These are phyloP conservation scores for Sclerotinia subarctica DNA, from an alignment of 2,329 filamentous ascomycete species.

Conservation along the genomic window DNA sequence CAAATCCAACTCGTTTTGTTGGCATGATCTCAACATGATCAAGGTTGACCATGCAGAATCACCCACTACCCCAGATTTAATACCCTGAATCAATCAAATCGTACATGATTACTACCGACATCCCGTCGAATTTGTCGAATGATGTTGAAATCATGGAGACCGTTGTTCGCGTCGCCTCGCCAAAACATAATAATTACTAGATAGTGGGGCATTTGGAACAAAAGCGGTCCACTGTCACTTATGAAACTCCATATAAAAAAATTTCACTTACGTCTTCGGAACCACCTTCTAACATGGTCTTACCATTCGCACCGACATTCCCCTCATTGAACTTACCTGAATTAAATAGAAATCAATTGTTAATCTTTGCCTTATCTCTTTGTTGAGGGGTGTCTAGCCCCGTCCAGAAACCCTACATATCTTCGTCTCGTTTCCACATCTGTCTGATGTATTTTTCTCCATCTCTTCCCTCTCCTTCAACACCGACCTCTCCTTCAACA, in stretches of 20 bases:
- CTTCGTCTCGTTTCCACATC: slow-evolving; percentile 6
- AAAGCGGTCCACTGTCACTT: slow-evolving; percentile 7
- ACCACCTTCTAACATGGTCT: slow-evolving; percentile 12
- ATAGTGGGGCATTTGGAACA: neutral
- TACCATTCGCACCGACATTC: neutral
- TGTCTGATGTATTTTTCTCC: neutral
- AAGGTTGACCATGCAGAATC: slow-evolving; percentile 4
- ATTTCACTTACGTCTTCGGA: slow-evolving; percentile 15
- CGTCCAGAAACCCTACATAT: slow-evolving; percentile 14
- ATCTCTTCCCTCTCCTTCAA: neutral
- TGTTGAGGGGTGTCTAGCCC: slow-evolving; percentile 4
- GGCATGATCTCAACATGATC: neutral
- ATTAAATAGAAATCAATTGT: slow-evolving; percentile 17
- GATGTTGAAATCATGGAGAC: slow-evolving; percentile 2
- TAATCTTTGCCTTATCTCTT: slow-evolving; percentile 19
- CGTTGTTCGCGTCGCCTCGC: slow-evolving; percentile 1
- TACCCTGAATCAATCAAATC: slow-evolving; percentile 6
- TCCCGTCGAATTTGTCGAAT: neutral
- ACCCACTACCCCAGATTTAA: slow-evolving; percentile 15
- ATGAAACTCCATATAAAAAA: slow-evolving; percentile 11
- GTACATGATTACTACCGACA: neutral
- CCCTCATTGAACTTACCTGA: slow-evolving; percentile 14
- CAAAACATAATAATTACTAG: slow-evolving; percentile 19
- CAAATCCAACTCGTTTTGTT: neutral
- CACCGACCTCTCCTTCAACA: neutral